Conservation (phyloP, 2,329 filamentous ascomycete species). For the Xylaria sp. region DNA sequence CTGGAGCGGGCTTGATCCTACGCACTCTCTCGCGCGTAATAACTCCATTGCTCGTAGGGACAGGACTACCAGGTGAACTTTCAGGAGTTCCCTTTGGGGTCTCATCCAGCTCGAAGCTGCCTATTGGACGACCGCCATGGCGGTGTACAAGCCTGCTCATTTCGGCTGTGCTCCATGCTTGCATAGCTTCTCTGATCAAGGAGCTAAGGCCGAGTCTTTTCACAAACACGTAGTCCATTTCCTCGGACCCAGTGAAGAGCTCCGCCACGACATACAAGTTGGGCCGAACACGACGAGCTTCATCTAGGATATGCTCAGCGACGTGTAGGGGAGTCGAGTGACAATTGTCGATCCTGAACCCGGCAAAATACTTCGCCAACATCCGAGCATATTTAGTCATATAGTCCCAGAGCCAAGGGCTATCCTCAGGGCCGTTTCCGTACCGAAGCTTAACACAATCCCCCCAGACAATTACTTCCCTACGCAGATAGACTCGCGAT, state of each 20-base stretch:
- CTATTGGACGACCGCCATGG: constrained; percentile 93
- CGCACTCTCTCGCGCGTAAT: constrained; percentile 74
- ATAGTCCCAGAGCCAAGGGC: constrained; percentile 92
- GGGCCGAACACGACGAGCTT: constrained; percentile 87
- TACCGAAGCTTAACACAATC: constrained; percentile 98
- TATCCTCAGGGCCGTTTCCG: constrained; percentile 82
- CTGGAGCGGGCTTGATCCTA: constrained; percentile 85
- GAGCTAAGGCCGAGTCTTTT: constrained; percentile 91
- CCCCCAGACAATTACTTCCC: constrained; percentile 97
- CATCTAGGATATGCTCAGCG: constrained; percentile 92
- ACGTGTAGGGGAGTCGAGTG: constrained; percentile 96
- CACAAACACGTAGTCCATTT: constrained; percentile 96
- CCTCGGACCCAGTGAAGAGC: constrained; percentile 93
- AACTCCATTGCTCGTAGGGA: constrained; percentile 48
- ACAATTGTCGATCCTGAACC: constrained; percentile 97
- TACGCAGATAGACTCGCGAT: constrained; percentile 91
- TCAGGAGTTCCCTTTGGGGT: constrained; percentile 67
- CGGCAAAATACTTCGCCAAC: constrained; percentile 94
- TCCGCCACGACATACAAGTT: constrained; percentile 94
- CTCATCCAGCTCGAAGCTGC: constrained; percentile 96
- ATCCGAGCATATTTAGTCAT: constrained; percentile 93
- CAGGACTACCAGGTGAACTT: constrained; percentile 51
- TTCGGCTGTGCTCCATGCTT: constrained; percentile 95
- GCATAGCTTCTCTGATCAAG: constrained; percentile 97
- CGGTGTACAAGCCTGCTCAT: constrained; percentile 92